Base-by-base conservation (phyloP, 140 eudicot genomes). In the Ambrosia hybrid region DNA sequence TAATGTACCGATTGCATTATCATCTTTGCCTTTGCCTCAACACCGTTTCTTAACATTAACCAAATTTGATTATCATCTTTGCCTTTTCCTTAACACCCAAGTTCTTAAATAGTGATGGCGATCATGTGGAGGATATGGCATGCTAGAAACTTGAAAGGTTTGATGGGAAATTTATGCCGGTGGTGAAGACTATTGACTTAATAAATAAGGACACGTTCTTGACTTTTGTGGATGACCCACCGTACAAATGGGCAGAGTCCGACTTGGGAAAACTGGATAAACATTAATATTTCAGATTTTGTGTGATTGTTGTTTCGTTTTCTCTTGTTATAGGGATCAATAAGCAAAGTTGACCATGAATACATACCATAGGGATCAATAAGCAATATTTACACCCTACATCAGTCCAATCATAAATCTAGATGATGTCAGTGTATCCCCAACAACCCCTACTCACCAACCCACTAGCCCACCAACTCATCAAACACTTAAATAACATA, bases 371-470 rank as follows among this genome's bases (percentile, higher is more conserved):
- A 51, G 9, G 81, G 76, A 63, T 34, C 62, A 64, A 77, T 6
- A 77, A 41, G 43, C 7, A 77, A 52, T 4, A 55, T 70, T 14
- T n/a, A 15, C 46, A 41, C 6, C 46, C 6, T 9, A 5, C 46
- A 39, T 1, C 45, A 6, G 9, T 41, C 46, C 46, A 41, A 7
- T 41, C 46, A 39, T 7, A 41, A 41, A 41, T 41, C 9, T 5
- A 41, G 9, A 41, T 41, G 46, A 41, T 41, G 58, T 63, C 46
- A 65, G 49, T 75, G 71, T 70, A 59, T 36, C 33, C 61, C 63
- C 82, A n/a, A n/a, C 86, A 71, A 77, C 86, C 87, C 89, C 80
- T 72, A 67, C 72, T 73, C 83, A 76, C 88, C 83, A 64, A 78
- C 86, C 80, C 78, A 69, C 79, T 51, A 36, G 30, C 49, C 30